Percentiles rank a stretch among this genome's conserved stretches.
phyloP scores from a whole-genome alignment of 345 rosid species.

The Conringia planisiliqua region DNA sequence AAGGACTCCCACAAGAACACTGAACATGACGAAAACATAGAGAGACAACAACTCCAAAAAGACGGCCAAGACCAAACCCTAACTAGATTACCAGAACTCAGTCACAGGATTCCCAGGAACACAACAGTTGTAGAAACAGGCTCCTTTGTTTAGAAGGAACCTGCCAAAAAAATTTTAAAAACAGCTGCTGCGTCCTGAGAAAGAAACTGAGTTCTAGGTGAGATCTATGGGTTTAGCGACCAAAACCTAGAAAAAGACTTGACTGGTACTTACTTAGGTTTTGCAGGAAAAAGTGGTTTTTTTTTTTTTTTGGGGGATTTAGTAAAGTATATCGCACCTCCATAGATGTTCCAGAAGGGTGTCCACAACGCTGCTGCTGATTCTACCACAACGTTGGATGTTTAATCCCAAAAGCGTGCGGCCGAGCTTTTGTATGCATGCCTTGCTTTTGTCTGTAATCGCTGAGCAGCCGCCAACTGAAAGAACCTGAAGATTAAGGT shows the following conservation, averaged over 20 bases:
- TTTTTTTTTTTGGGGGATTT: slow-evolving; percentile 23
- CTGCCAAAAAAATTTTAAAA: slow-evolving; percentile 49
- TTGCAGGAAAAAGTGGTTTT: slow-evolving; percentile 40
- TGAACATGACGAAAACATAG: not conserved
- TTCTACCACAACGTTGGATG: slow-evolving; percentile 71
- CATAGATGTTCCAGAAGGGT: slow-evolving; percentile 63
- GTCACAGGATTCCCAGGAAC: slow-evolving; percentile 43
- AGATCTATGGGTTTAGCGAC: slow-evolving; percentile 48
- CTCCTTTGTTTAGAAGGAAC: slow-evolving; percentile 35
- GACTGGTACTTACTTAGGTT: slow-evolving; percentile 16
- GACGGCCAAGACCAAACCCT: slow-evolving; percentile 31
- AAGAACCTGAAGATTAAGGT: slow-evolving; percentile 73
- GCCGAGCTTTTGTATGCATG: slow-evolving; percentile 58
- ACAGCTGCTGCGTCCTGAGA: slow-evolving; percentile 49
- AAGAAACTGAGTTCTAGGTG: slow-evolving; percentile 34
- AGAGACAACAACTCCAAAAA: slow-evolving; percentile 37
- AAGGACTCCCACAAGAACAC: slow-evolving; percentile 31
- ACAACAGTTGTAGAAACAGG: slow-evolving; percentile 46
- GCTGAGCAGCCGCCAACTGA: slow-evolving; percentile 69
- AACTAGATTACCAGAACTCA: slow-evolving; percentile 41
- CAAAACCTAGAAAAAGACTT: slow-evolving; percentile 55
- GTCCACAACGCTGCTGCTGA: slow-evolving; percentile 58
- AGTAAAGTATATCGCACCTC: slow-evolving; percentile 87
- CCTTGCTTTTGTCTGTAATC: slow-evolving; percentile 65
- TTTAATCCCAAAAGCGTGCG: slow-evolving; percentile 73